Conservation (phyloP, 305 asterid species). For the Solanum hybrid region DNA sequence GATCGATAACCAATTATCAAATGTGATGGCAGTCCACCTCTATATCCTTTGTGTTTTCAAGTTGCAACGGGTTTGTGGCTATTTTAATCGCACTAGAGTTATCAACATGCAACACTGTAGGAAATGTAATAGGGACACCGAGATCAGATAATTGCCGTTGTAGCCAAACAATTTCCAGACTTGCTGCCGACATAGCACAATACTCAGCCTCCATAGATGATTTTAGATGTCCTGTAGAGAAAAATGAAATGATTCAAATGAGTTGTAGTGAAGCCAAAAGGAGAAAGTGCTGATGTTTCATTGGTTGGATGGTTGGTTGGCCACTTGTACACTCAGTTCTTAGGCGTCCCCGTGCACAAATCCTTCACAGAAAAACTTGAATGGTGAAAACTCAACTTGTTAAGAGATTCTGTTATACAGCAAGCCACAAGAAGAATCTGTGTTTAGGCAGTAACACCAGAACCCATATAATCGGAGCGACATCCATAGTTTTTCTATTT, state of each 20-base stretch:
- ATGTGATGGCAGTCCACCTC: not conserved
- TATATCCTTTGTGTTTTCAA: not conserved
- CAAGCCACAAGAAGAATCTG: not conserved
- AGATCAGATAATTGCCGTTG: not conserved
- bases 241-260: fast-evolving
- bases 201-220: not conserved
- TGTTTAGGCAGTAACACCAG: not conserved
- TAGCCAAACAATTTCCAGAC: not conserved
- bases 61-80: not conserved
- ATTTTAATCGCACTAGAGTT: not conserved
- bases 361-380: too few relatives aligned
- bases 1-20: not conserved
- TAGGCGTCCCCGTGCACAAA: too few relatives aligned
- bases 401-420: not conserved
- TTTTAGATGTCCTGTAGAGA: not conserved
- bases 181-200: not conserved
- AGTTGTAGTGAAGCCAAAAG: too few relatives aligned
- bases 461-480: not conserved
- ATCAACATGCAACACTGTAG: not conserved
- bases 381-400: not conserved
- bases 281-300: too few relatives aligned
- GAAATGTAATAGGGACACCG: fast-evolving
- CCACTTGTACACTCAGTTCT: too few relatives aligned
- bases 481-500: not conserved
- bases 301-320: too few relatives aligned